phyloP scores from a whole-genome alignment of 192 early-diverging fungal genomes.

The Oehlia diaphana region DNA sequence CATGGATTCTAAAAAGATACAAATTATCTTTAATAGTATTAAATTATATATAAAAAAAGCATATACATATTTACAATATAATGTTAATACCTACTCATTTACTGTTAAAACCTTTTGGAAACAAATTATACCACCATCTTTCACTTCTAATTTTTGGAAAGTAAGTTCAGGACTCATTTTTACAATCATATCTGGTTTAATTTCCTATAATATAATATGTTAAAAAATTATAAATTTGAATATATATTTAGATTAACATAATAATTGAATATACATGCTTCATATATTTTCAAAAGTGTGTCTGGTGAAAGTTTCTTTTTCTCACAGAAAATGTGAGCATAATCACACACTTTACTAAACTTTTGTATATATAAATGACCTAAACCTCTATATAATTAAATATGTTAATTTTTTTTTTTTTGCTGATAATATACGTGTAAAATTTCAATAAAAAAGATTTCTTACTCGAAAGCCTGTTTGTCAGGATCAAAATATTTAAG shows the following conservation, averaged over 20 bases:
- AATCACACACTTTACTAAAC: constrained; percentile 56
- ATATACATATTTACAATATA: no score
- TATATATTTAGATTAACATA: background rate
- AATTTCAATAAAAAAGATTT: background rate
- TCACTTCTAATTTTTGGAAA: constrained; percentile 77
- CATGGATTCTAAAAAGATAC: constrained; percentile 25
- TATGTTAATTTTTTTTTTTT: no score
- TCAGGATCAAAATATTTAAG: constrained; percentile 83
- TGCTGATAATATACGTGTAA: background rate
- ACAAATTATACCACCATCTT: constrained; percentile 92
- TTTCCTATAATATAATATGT: constrained; percentile 57
- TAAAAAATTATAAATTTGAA: background rate
- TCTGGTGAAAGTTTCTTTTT: constrained; percentile 55
- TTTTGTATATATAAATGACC: constrained; percentile 54
- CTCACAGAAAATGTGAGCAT: constrained; percentile 55
- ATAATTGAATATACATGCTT: constrained; percentile 38
- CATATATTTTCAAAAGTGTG: constrained; percentile 65
- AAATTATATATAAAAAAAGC: no score
- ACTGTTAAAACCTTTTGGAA: constrained; percentile 63
- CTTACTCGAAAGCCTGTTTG: constrained; percentile 59
- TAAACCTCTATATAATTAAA: constrained; percentile 44
- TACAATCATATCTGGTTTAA: constrained; percentile 93
- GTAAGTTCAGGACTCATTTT: constrained; percentile 60
- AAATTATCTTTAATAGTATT: no score
- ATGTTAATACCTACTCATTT: constrained; percentile 42